Conservation (phyloP, 345 rosid genomes). For the Clausena lansium region DNA sequence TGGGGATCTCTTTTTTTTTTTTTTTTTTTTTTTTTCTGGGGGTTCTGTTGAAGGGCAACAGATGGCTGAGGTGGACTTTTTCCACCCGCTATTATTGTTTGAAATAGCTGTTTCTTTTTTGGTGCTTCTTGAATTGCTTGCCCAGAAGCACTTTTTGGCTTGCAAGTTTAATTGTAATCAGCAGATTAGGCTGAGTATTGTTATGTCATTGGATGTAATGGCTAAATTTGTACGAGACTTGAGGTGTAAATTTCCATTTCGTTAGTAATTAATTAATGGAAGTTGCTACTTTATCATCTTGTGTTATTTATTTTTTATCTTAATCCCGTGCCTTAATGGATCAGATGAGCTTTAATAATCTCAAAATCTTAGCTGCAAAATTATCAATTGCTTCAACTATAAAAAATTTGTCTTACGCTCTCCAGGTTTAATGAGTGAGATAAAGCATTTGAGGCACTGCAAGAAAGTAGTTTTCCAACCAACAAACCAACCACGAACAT, state of each 20-base stretch:
- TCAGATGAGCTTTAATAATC: no score
- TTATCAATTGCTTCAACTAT: no score
- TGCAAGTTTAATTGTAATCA: constrained; percentile 11
- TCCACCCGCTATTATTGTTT: constrained; percentile 44
- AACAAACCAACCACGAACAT: no score
- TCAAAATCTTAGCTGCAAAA: no score
- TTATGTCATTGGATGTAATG: neutral
- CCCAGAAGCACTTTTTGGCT: neutral
- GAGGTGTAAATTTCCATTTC: constrained; percentile 15
- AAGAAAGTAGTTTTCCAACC: neutral
- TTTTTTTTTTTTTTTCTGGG: neutral
- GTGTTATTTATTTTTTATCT: neutral
- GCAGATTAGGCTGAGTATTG: constrained; percentile 22
- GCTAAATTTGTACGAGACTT: neutral
- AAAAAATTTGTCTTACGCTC: neutral
- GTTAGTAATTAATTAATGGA: constrained; percentile 8
- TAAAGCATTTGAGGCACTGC: constrained; percentile 13
- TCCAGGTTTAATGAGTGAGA: constrained; percentile 8
- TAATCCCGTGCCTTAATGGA: neutral
- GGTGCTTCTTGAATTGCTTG: neutral
- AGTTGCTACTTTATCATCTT: neutral
- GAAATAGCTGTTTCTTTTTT: neutral
- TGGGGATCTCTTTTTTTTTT: constrained; percentile 15
- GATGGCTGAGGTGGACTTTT: constrained; percentile 48
- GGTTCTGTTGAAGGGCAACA: constrained; percentile 3